Evolutionary conservation across 208 protist genomes (phyloP).

Genomic region (Wallacemonas sp.): DNA sequence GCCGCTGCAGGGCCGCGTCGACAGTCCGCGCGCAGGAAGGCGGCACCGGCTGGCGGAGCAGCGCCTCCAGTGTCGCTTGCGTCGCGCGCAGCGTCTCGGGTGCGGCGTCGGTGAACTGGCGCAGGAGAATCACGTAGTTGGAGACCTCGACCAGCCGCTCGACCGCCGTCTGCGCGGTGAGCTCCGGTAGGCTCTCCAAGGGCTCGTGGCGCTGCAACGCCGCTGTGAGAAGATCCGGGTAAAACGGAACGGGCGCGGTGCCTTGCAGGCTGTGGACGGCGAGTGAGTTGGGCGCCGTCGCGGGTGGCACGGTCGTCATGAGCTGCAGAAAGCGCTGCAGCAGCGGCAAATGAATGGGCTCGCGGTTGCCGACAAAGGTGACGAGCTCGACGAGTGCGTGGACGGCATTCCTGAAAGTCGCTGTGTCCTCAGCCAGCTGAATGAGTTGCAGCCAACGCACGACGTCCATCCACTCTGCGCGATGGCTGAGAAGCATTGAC

Average conservation of each 20-base stretch:
- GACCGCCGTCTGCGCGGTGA: conserved; percentile 18
- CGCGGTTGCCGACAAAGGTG: conserved; percentile 83
- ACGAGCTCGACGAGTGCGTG: conserved; percentile 73
- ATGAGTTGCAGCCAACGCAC: conserved; percentile 45
- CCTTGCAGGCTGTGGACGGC: conserved; percentile 9
- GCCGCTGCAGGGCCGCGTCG: conserved; percentile 23
- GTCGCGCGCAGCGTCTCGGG: conserved; percentile 16
- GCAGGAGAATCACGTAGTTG: conserved; percentile 70
- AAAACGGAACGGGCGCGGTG: conserved; percentile 35
- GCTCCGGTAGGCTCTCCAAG: not conserved
- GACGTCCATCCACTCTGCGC: conserved; percentile 75
- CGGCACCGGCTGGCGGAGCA: conserved; percentile 21
- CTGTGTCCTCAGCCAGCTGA: conserved; percentile 22
- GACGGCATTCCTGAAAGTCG: conserved; percentile 49
- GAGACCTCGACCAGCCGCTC: conserved; percentile 64
- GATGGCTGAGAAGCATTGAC: conserved; percentile 77
- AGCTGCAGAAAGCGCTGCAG: conserved; percentile 65
- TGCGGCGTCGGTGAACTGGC: conserved; percentile 33
- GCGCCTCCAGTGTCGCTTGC: conserved; percentile 24
- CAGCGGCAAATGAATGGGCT: conserved; percentile 80
- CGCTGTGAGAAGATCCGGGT: conserved; percentile 57
- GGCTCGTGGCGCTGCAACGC: conserved; percentile 35
- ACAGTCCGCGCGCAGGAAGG: conserved; percentile 15
- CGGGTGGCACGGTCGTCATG: conserved; percentile 23
- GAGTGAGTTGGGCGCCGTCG: not conserved